Base-by-base conservation (phyloP, 2,329 filamentous ascomycete species). In the Cyclaneusma minus region DNA sequence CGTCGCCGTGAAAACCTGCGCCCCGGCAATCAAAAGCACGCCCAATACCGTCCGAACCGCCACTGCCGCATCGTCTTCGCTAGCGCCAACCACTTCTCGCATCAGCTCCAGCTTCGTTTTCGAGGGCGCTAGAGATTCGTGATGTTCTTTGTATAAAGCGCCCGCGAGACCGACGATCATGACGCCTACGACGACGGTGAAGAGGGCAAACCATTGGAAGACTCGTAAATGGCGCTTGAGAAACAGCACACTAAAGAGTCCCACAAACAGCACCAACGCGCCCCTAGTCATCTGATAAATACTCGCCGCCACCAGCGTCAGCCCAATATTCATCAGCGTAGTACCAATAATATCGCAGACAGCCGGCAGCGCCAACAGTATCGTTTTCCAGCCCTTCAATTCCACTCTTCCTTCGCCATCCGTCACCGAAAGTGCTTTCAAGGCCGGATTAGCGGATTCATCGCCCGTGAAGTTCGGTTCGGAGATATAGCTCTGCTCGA, bases 281-380 rank as follows among this genome's bases (percentile, higher is more conserved):
- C 89, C 89, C 32, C 89, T 66, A 2, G 87, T 95, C 89, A 98
- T 98, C 56, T 98, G 89, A 55, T 94, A 98, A 45, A 98, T 94
- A 33, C 82, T 91, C 2, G 89, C 83, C 8, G 82, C 89, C 13
- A 95, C 85, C 48, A 95, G 85, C 25, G 95, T 64, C 38, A 98
- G 62, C 3, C 89, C 89, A 4, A 83, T 80, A 46, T 98, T 98
- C 85, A 98, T 95, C 29, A 95, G 66, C 4, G 89, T 98, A 4
- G 89, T 98, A 24, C 83, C 89, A 13, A 80, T 72, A 37, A 95
- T 93, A 49, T 98, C 89, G 54, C 85, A 94, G 45, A 84, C 77
- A 21, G 89, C 81, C 2, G 89, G 89, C 7, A 92, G 58, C 6
- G 84, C 76, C 28, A 98, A 66, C 16, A 95, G 53, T 4, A 77